Evolutionary conservation across 129 eudicot species (phyloP), one percentile per base, ranked within the genome.

Genomic region (Arctium lappa): DNA sequence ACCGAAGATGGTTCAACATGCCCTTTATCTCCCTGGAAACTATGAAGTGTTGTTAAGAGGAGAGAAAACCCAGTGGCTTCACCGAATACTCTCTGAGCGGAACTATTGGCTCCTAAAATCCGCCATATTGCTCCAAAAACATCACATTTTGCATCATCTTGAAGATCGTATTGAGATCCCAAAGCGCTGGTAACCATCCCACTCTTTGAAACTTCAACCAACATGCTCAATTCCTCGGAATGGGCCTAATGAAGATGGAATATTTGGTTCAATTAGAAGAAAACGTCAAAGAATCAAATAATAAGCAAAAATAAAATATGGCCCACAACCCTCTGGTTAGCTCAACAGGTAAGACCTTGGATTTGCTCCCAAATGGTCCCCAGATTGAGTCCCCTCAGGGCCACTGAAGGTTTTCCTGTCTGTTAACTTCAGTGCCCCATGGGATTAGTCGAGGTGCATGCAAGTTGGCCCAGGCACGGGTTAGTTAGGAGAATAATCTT

Each of bases 1-100:
- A 79, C 53, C 69, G 63, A 81, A 42, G 92, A 83, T 18, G 87
- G 86, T 44, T 86, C 87, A 12, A 8, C 60, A 27, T 78, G 78
- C 69, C 84, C 90, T 60, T 86, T 92, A 72, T 91, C 91, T 82
- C 89, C 90, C 85, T 91, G 97, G 31, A 96, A 91, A 78, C 91
- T 83, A 74, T 96, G 98, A 36, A 96, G 95, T 29, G 95, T 91
- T 74, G 99, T 96, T 44, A 93, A 53, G 68, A 96, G 72, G 73
- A 96, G 92, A 73, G 99, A 96, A 73, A 96, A 96, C 29, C 99
- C 99, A 76, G 99, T 93, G 60, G 97, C 91, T 91, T 96, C 99
- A 86, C 99, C 99, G 83, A 96, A 96, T 78, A 93, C 97, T 87
- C 97, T 93, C 83, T 96, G 99, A 79, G 94, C 95, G 5, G 98